Base-by-base conservation (phyloP, 2,329 filamentous ascomycete genomes). In the Neurospora crassa region DNA sequence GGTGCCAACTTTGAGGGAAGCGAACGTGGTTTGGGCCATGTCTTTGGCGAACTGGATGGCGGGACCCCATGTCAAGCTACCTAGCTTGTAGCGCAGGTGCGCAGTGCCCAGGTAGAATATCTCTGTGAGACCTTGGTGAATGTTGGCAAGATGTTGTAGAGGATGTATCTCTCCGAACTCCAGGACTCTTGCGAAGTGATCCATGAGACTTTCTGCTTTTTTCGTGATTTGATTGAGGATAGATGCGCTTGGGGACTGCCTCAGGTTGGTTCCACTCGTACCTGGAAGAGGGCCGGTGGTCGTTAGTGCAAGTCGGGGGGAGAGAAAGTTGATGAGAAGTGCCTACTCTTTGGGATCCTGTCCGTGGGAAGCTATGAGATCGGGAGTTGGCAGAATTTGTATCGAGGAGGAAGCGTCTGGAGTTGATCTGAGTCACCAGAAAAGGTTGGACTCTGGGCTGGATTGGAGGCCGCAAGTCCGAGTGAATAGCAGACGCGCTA, bases 31-130 rank as follows among this genome's bases (percentile, higher is more conserved):
- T 53, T 83, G 79, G 29, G 87, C 80, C 6, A 82, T 80, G 1
- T 82, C 79, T 76, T 83, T 85, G 40, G 84, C 85, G 24, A 86
- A 67, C 20, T 82, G 79, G 45, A 86, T 74, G 11, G 80, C 83
- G 1, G 84, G 85, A 0, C 80, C 80, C 83, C 83, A 86, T 5
- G 84, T 84, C 69, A 84, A 75, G 70, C 81, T 79, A 59, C 84
- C 83, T 29, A 87, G 75, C 20, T 79, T 77, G 34, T 79, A 78
- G 68, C 84, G 83, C 47, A 84, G 73, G 37, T 82, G 72, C 71
- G 84, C 82, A 34, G 80, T 78, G 40, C 81, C 80, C 67, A 78
- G 79, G 37, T 79, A 79, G 20, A 84, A 5, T 0, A 29, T 7
- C 6, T 0, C 29, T 2, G 29, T 63, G 24, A 63, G 53, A 4